A percentile compares a stretch with the other conserved stretches of the same genome.
Evolutionary conservation across 1,284 basidiomycete species (phyloP).

Genomic region (Ganoderma meredithae): DNA sequence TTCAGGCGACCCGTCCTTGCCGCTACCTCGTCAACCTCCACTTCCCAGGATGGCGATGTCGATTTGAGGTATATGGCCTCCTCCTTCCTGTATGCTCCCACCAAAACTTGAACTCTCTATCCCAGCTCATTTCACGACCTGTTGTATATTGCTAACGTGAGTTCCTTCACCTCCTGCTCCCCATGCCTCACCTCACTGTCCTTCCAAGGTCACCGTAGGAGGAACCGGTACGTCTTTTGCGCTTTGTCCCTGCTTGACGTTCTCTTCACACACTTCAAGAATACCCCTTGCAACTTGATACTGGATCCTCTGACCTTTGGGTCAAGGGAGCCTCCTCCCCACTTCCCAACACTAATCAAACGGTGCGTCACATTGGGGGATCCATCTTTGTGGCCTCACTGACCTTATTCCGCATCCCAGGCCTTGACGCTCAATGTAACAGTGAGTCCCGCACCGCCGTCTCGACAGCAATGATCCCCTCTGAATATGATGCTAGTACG

Average conservation of each 20-base stretch:
- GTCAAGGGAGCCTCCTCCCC: conserved; percentile 59
- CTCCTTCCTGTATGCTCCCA: not conserved
- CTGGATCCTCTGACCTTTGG: conserved; percentile 86
- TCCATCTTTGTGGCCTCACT: not conserved
- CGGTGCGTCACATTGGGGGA: conserved; percentile 49
- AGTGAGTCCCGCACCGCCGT: conserved; percentile 47
- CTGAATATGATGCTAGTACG: conserved; percentile 59
- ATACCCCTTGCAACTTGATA: conserved; percentile 78
- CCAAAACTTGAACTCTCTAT: not conserved
- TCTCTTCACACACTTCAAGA: conserved; percentile 45
- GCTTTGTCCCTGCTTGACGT: not conserved
- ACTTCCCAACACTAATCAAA: conserved; percentile 58
- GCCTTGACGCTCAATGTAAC: conserved; percentile 61
- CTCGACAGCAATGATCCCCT: not conserved
- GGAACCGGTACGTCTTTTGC: conserved; percentile 54
- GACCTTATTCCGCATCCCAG: conserved; percentile 31
- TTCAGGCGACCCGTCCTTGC: conserved; percentile 37
- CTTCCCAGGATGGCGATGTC: conserved; percentile 32
- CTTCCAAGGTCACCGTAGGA: conserved; percentile 65
- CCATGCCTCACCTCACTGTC: not conserved
- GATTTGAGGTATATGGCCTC: conserved; percentile 40
- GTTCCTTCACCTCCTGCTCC: conserved; percentile 36
- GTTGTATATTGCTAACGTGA: conserved; percentile 77
- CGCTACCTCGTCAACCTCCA: conserved; percentile 24
- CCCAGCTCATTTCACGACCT: conserved; percentile 75